Conservation (phyloP, 2,329 filamentous ascomycete species). For the Pseudogymnoascus sp. region DNA sequence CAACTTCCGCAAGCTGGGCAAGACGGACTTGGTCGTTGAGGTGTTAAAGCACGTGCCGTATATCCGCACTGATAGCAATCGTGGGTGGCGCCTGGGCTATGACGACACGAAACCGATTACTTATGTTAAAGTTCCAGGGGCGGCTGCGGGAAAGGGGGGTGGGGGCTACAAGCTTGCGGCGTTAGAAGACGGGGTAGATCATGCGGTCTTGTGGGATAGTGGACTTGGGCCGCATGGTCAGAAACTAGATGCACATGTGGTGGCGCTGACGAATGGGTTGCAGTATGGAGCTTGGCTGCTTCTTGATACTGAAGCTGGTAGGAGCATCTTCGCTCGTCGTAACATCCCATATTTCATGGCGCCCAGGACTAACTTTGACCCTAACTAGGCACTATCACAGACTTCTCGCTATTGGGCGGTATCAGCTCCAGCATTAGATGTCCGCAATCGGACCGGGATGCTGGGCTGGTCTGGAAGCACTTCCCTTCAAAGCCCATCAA, state of each 20-base stretch:
- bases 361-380: neutral
- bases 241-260: conserved; percentile 11
- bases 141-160: neutral
- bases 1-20: conserved; percentile 14
- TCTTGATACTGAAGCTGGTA: conserved; percentile 14
- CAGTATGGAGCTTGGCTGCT: conserved; percentile 14
- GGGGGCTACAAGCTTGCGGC: neutral
- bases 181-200: neutral
- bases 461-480: neutral
- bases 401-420: neutral
- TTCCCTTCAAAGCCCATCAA: conserved; percentile 12
- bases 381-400: neutral
- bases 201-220: neutral
- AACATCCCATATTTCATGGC: neutral
- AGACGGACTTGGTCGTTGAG: conserved; percentile 13
- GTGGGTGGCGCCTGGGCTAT: conserved; percentile 10
- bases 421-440: neutral
- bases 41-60: conserved; percentile 13
- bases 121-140: conserved; percentile 2
- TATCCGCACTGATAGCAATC: conserved; percentile 12
- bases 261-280: conserved; percentile 13
- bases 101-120: conserved; percentile 14
- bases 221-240: conserved; percentile 10
- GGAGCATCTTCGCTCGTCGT: neutral
- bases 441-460: neutral